These are phyloP conservation scores for Furcasterigmium furcatum DNA, from an alignment of 2,329 filamentous ascomycete genomes.

Conservation along the genomic window DNA sequence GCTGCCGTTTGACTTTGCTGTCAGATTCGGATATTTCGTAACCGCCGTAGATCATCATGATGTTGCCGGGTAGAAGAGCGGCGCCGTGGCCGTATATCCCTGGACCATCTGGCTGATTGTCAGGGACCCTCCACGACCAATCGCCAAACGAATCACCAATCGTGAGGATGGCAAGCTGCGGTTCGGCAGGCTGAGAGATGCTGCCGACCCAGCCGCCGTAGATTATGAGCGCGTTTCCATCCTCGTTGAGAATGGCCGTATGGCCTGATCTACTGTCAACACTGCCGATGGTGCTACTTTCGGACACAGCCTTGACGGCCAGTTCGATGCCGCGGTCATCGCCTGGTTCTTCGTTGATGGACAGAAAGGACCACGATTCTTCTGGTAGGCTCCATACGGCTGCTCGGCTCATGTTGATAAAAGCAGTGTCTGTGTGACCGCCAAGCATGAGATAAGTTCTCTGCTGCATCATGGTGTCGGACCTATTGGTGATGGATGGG, in stretches of 20 bases:
- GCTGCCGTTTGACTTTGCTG: conserved; percentile 28
- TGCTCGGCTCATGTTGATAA: conserved; percentile 91
- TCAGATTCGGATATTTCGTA: conserved; percentile 43
- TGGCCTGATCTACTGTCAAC: conserved; percentile 87
- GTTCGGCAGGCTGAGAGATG: conserved; percentile 68
- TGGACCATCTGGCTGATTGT: conserved; percentile 37
- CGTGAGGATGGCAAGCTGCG: conserved; percentile 75
- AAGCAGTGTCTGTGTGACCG: conserved; percentile 78
- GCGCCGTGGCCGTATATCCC: conserved; percentile 64
- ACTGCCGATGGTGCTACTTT: conserved; percentile 14
- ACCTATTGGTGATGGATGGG: conserved; percentile 66
- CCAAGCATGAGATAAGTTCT: conserved; percentile 79
- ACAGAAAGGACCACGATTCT: conserved; percentile 80
- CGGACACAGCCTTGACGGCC: conserved; percentile 37
- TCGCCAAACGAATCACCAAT: conserved; percentile 72
- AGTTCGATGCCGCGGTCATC: conserved; percentile 41
- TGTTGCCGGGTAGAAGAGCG: conserved; percentile 59
- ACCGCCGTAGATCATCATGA: conserved; percentile 67
- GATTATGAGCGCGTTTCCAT: conserved; percentile 74
- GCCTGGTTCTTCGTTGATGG: conserved; percentile 46
- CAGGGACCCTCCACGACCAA: conserved; percentile 70
- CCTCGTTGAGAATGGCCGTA: conserved; percentile 74
- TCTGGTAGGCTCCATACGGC: conserved; percentile 86
- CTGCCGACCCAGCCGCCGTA: conserved; percentile 93
- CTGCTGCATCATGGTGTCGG: conserved; percentile 65